Conservation (phyloP, 306 rosid species). For the Hylodesmum podocarpum region DNA sequence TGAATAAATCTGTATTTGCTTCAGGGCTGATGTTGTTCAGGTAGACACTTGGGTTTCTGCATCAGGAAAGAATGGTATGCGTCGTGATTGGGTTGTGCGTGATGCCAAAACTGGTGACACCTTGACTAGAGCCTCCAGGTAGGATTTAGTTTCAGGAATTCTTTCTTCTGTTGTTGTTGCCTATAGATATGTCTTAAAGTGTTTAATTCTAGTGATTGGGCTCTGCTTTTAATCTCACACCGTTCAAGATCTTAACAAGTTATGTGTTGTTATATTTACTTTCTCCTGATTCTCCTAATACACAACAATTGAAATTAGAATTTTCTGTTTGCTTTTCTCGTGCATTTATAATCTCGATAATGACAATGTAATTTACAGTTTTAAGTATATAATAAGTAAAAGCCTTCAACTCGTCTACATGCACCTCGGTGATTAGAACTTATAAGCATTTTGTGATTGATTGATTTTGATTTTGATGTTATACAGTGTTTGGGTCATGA, state of each 20-base stretch:
- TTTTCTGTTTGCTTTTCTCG: conserved; percentile 4
- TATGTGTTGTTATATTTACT: neutral
- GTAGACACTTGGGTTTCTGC: conserved; percentile 91
- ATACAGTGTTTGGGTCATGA: conserved; percentile 94
- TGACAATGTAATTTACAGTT: neutral
- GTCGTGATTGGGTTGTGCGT: conserved; percentile 90
- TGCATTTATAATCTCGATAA: neutral
- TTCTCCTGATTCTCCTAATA: neutral
- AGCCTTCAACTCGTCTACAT: neutral
- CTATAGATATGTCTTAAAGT: neutral
- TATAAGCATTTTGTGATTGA: conserved; percentile 2
- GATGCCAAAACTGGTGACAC: conserved; percentile 71
- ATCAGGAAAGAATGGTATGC: conserved; percentile 93
- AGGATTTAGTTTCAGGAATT: conserved; percentile 12
- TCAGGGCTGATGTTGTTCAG: conserved; percentile 96
- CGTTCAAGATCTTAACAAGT: neutral
- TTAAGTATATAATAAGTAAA: neutral
- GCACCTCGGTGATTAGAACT: conserved; percentile 8
- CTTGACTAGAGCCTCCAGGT: conserved; percentile 92
- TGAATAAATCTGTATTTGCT: conserved; percentile 33
- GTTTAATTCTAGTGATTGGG: neutral
- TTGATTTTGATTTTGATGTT: conserved; percentile 35
- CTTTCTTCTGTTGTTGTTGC: conserved; percentile 7
- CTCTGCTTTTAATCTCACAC: neutral
- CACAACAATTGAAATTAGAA: neutral